Evolutionary conservation across 179 eudicot genomes (phyloP), one percentile per base, ranked within the genome.

Genomic region (Spinacia oleracea): DNA sequence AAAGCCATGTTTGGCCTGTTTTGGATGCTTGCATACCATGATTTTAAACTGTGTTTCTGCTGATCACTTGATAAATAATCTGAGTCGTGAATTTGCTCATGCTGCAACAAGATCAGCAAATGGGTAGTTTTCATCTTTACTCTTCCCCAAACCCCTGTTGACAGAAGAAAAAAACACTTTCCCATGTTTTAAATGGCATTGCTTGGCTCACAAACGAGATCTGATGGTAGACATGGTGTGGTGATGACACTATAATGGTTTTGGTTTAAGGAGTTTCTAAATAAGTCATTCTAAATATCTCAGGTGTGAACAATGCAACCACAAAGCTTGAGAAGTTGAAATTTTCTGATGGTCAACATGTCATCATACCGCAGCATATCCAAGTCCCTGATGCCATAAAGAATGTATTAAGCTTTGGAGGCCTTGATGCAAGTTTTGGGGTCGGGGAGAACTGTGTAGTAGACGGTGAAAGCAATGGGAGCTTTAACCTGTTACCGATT

Each of bases 341-440:
- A 48, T 55, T 82, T 55, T 81, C 82, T 45, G 77, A 84, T 81
- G 83, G 80, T 58, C 86, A 86, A 50, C 87, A 86, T 85, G 94
- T 89, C 77, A 87, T 92, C 76, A 88, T 90, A 72, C 97, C 94
- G 46, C 85, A 89, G 73, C 91, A 90, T 77, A 81, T 92, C 70
- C 92, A 88, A 80, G 94, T 92, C 46, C 92, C 97, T 60, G 94
- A 89, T 77, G 82, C 89, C 59, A 79, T 84, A 23, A 90, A 86
- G 80, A 86, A 78, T 46, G 85, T 81, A 20, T 66, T 91, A 80
- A 89, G 83, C 81, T 91, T 90, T 83, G 97, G 97, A 84, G 90
- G 89, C 81, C 76, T 90, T 82, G 89, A 85, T 87, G 84, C 86
- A 75, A 45, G 79, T 77, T 82, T 81, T 77, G 90, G 70, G 10